Conservation (phyloP, 1,284 basidiomycete species). For the Bondarzewia mesenterica region DNA sequence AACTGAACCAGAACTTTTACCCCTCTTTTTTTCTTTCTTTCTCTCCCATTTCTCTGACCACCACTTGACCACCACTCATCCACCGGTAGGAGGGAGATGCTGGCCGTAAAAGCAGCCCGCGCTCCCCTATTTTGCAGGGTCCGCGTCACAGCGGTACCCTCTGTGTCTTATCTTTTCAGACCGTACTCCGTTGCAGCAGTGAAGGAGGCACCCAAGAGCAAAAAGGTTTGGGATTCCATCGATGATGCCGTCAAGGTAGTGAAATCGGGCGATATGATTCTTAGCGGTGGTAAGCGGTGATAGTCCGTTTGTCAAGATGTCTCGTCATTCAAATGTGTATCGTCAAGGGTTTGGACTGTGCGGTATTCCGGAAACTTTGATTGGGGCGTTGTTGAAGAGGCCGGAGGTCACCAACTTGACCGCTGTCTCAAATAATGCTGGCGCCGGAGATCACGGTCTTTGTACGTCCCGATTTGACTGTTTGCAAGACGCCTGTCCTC, state of each 20-base stretch:
- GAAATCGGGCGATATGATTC: slow-evolving; percentile 69
- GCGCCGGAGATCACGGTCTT: slow-evolving; percentile 68
- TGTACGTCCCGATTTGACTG: slow-evolving; percentile 35
- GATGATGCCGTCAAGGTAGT: slow-evolving; percentile 81
- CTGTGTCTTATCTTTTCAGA: slow-evolving; percentile 6
- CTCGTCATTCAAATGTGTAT: slow-evolving; percentile 1
- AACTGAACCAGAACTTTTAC: too few species aligned
- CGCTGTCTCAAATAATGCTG: slow-evolving; percentile 89
- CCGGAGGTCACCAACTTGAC: slow-evolving; percentile 67
- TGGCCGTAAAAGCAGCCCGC: background rate
- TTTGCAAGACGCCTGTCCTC: background rate
- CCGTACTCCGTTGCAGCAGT: slow-evolving; percentile 22
- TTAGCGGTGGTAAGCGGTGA: slow-evolving; percentile 66
- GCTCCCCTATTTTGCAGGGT: background rate
- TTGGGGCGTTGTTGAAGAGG: slow-evolving; percentile 66
- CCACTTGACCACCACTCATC: too few species aligned
- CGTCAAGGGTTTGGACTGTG: slow-evolving; percentile 69
- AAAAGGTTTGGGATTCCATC: slow-evolving; percentile 75
- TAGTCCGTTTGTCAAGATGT: background rate
- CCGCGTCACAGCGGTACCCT: background rate
- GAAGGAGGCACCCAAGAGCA: slow-evolving; percentile 36
- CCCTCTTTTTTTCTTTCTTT: background rate
- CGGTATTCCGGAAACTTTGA: slow-evolving; percentile 78
- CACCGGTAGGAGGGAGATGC: background rate
- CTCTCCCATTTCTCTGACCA: too few species aligned